Evolutionary conservation across 192 early-diverging fungal species (phyloP), one percentile per base, ranked within the genome.

Genomic region (Coemansia sp.): DNA sequence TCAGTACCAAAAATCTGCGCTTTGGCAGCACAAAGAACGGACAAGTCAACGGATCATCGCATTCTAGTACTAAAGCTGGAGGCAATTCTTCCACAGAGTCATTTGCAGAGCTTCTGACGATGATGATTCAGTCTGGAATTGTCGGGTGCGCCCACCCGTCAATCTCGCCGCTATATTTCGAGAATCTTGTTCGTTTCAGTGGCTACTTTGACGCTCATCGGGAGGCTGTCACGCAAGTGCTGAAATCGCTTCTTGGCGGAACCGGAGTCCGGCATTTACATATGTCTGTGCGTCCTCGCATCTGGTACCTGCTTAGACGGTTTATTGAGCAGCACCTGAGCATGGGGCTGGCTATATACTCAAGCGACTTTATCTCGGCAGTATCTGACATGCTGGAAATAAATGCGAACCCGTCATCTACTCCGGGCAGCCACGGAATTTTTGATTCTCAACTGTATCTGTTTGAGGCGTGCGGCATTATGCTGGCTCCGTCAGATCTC

Each of bases 401-500:
- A 7, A 88, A 84, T 58, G 88, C 88, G n/a, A 84, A 89, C 12
- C 67, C 88, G 16, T 65, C 64, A 20, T 50, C 49, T 22, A 38
- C 38, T 7, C 7, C 49, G 25, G 58, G 67, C 51, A 69, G 72
- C 48, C 75, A 79, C 63, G 85, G 86, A 20, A 83, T 88, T 56
- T 94, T 92, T 65, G 89, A 90, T 67, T 90, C 89, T 60, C 94
- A 97, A 76, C 71, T 93, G 32, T 96, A 91, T 75, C 71, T 97
- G 42, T 97, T 95, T 84, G 96, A 98, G 75, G 89, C 94, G 8
- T 92, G 92, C 65, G 96, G 96, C n/a, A 85, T 90, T 48, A 80
- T 97, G 76, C 96, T 97, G 72, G 90, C 96, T n/a, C 77, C 88
- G 25, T 88, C 91, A 14, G 79, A 69, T 63, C 79, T 93, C 53